Evolutionary conservation across 2,329 filamentous ascomycete genomes (phyloP), one percentile per base, ranked within the genome.

Genomic region (Pseudogymnoascus sp.): DNA sequence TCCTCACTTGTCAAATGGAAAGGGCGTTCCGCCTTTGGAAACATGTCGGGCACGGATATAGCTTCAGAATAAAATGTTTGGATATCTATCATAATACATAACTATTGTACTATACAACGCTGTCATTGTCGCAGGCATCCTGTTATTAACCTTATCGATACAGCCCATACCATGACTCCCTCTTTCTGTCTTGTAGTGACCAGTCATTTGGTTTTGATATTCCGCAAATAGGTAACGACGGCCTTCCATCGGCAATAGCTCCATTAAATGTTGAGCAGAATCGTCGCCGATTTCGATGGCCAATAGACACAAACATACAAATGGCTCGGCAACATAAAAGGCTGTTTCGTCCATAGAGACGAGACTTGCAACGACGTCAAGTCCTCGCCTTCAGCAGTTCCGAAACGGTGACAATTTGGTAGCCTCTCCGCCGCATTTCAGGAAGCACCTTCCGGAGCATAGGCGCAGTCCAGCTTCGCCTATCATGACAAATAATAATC

Each of bases 401-500:
- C 6, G 32, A 6, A 8, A 58, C 57, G 16, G 32, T 58, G 32
- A 58, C 57, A 22, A 58, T 38, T 37, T 58, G 32, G 25, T 58
- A 58, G 6, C 57, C 57, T 38, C 35, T 38, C 16, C 32, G 32
- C 18, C 57, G 32, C 57, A 58, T 35, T 35, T 58, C 32, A 6
- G 57, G 57, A n/a, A 58, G 35, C 32, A 58, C 57, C 11, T 58
- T 38, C 28, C 57, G 57, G 12, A 58, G 35, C 57, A 58, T 58
- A 35, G 57, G 57, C 32, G 16, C 57, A 35, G 57, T 58, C 57
- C 57, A 58, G 57, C 57, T 58, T 38, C 91, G 79, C 65, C 91
- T 74, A 75, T 96, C 91, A 75, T 96, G 91, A 70, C 90, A 92
- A 59, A 96, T 87, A 64, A 96, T 86, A 62, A 96, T 87, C 28